These are phyloP conservation scores for Acephala macrosclerotiorum DNA, from an alignment of 2,329 filamentous ascomycete species.

Conservation along the genomic window DNA sequence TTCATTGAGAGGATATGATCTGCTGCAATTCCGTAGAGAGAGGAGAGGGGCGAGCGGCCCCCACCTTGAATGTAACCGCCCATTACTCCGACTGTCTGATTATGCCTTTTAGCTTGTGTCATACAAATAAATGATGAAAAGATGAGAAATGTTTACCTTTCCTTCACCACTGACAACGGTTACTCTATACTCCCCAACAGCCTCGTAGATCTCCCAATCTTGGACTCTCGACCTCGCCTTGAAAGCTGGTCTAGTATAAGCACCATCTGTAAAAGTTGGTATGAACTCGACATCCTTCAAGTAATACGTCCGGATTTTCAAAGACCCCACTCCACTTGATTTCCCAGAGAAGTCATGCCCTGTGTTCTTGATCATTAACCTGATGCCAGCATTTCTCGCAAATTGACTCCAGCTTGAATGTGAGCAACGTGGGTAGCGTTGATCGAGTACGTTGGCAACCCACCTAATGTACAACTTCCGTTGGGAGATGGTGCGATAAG, in stretches of 20 bases:
- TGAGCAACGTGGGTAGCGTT: constrained; percentile 1
- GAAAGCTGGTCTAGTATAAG: constrained; percentile 10
- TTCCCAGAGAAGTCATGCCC: constrained; percentile 6
- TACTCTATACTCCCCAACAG: neutral
- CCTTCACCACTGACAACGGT: constrained; percentile 16
- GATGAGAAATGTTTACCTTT: neutral
- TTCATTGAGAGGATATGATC: constrained; percentile 10
- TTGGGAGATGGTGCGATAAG: neutral
- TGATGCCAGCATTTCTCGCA: neutral
- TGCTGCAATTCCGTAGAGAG: constrained; percentile 15
- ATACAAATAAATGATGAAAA: too few relatives aligned
- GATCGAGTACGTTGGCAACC: neutral
- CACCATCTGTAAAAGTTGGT: neutral
- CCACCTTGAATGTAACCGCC: constrained; percentile 19
- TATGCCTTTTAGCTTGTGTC: neutral
- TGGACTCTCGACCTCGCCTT: constrained; percentile 9
- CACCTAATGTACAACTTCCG: neutral
- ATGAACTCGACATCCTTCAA: constrained; percentile 8
- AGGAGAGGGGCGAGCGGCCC: constrained; percentile 9
- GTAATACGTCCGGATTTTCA: constrained; percentile 6
- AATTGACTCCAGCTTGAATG: neutral
- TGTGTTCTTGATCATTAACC: constrained; percentile 9
- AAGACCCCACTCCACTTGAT: neutral
- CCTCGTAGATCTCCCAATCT: constrained; percentile 7
- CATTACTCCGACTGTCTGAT: constrained; percentile 15